These are phyloP conservation scores for Colletotrichum limetticola DNA, from an alignment of 2,329 filamentous ascomycete species.

Conservation along the genomic window DNA sequence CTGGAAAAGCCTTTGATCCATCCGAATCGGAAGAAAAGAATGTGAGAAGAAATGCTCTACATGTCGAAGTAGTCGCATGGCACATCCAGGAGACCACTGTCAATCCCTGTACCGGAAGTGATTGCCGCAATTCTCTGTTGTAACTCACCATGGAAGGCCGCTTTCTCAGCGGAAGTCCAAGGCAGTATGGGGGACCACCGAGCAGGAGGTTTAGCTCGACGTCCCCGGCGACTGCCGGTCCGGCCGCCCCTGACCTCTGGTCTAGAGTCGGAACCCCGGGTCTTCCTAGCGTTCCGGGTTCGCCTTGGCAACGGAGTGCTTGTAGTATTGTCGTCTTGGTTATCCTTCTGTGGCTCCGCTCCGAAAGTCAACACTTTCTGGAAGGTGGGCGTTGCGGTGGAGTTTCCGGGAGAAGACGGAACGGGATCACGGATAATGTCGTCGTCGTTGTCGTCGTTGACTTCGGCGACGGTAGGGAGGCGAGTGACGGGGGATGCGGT, in stretches of 20 bases:
- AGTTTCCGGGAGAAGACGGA: not conserved
- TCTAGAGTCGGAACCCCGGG: not conserved
- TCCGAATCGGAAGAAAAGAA: not conserved
- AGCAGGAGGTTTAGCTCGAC: not conserved
- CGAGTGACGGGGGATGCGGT: not conserved
- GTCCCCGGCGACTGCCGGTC: not conserved
- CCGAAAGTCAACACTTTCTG: not conserved
- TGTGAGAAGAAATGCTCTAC: not conserved
- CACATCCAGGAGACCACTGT: slow-evolving; percentile 1
- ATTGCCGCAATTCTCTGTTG: not conserved
- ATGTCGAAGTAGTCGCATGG: not conserved
- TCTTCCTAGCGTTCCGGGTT: not conserved
- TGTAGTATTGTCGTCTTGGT: not conserved
- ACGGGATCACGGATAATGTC: not conserved
- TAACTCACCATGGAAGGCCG: not conserved
- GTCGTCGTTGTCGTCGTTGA: not conserved
- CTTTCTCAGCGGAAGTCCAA: slow-evolving; percentile 12
- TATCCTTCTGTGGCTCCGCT: not conserved
- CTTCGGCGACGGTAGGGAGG: not conserved
- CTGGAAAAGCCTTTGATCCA: not conserved
- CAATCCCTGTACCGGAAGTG: not conserved
- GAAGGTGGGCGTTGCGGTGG: not conserved
- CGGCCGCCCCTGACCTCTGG: not conserved
- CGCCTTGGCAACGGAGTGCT: not conserved
- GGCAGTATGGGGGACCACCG: slow-evolving; percentile 10